These are phyloP conservation scores for Gaeumannomyces tritici DNA, from an alignment of 2,329 filamentous ascomycete genomes.

Conservation along the genomic window DNA sequence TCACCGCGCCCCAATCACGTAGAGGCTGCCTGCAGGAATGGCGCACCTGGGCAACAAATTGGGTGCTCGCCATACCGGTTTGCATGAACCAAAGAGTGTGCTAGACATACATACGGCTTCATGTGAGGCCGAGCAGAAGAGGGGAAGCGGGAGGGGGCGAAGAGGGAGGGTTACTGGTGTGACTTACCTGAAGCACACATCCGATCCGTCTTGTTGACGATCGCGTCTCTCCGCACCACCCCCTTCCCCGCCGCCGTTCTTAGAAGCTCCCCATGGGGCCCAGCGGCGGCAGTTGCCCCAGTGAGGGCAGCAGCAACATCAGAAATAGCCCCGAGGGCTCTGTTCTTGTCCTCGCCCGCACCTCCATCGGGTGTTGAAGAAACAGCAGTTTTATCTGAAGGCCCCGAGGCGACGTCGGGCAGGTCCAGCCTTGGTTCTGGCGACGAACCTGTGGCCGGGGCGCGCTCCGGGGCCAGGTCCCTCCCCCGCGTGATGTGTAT, in stretches of 20 bases:
- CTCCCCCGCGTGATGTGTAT: conserved; percentile 44
- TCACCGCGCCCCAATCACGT: background rate
- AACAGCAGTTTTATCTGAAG: background rate
- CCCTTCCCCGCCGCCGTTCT: conserved; percentile 16
- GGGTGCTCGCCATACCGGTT: background rate
- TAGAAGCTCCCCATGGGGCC: background rate
- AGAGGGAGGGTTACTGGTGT: background rate
- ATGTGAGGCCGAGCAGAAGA: conserved; percentile 1
- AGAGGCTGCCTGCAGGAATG: background rate
- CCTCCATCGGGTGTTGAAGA: background rate
- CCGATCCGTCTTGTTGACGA: conserved; percentile 53
- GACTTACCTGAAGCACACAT: conserved; percentile 56
- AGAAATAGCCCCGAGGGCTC: background rate
- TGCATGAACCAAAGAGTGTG: background rate
- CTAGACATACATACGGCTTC: background rate
- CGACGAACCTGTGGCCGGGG: conserved; percentile 10
- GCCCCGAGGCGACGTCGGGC: background rate
- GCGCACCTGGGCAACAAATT: background rate
- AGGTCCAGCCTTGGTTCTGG: conserved; percentile 6
- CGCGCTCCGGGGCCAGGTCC: conserved; percentile 26
- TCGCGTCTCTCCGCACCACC: conserved; percentile 38
- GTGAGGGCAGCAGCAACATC: background rate
- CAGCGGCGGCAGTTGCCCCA: background rate
- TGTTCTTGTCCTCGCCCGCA: background rate
- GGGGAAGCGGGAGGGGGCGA: background rate